These are phyloP conservation scores for Yamadazyma diospyri DNA, from an alignment of 1,139 yeast species.

Conservation along the genomic window DNA sequence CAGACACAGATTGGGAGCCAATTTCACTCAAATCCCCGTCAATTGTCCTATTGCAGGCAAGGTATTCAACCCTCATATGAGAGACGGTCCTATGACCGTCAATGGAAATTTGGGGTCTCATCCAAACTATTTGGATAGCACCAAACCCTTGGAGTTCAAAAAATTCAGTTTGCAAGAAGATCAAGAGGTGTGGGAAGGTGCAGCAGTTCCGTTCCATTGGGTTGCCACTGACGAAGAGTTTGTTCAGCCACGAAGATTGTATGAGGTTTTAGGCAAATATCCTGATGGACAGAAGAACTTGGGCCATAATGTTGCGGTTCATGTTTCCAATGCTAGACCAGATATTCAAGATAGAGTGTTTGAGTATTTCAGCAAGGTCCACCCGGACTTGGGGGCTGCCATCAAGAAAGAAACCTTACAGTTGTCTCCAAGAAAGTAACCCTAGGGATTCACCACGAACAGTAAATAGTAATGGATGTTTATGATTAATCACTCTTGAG, in stretches of 20 bases:
- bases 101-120: constrained; percentile 75
- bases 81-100: constrained; percentile 81
- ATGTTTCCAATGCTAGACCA: constrained; percentile 65
- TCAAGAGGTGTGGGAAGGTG: constrained; percentile 87
- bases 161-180: constrained; percentile 44
- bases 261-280: constrained; percentile 68
- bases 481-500: no score
- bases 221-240: constrained; percentile 62
- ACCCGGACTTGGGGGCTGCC: constrained; percentile 54
- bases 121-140: constrained; percentile 67
- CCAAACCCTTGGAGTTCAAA: constrained; percentile 51
- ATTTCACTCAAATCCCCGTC: constrained; percentile 65
- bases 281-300: constrained; percentile 77
- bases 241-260: constrained; percentile 67
- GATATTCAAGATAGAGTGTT: constrained; percentile 76
- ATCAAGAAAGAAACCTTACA: constrained; percentile 63
- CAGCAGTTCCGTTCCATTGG: constrained; percentile 90
- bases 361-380: constrained; percentile 67
- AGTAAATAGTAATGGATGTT: no score
- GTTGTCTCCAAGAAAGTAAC: constrained; percentile 51
- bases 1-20: constrained; percentile 51
- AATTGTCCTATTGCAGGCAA: constrained; percentile 49
- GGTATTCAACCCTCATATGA: constrained; percentile 53
- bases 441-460: no score
- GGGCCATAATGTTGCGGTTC: constrained; percentile 80